Evolutionary conservation across 352 stramenopile species (phyloP), one percentile per base, ranked within the genome.

Genomic region (Saprolegnia parasitica): DNA sequence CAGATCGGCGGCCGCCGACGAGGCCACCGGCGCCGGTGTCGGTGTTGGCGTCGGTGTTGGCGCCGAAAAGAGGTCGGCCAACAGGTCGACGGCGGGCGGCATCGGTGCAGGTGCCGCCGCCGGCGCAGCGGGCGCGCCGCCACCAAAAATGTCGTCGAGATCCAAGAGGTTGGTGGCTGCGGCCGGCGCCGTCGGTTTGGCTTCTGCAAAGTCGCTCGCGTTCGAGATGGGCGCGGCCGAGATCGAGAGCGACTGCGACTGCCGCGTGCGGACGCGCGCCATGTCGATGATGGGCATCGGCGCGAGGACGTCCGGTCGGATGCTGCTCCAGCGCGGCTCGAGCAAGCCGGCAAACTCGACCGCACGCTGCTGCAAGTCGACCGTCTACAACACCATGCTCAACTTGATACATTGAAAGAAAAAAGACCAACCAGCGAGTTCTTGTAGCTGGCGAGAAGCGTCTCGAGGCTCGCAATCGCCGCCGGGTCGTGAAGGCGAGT

Each of bases 291-390:
- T 81, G 9, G 96, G 95, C 95, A 99, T 99, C 32, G 81, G 84
- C 21, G 92, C 86, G 35, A 99, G 79, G 50, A 97, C 88, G 68
- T 98, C 93, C 35, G 79, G 77, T 29, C 87, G 87, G 42, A 92
- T 79, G 68, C 78, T 76, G 16, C 76, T 68, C 88, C 84, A 95
- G 35, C 85, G 77, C 8, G 79, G 80, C 50, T 92, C 76, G 24
- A 98, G 81, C 24, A 99, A 78, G 9, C 86, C 90, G 56, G 83
- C 83, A 78, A 98, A 99, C 78, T 99, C 97, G 52, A 88, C 98
- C 15, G 96, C 90, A 37, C 97, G 89, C 55, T 99, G 88, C 81
- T 99, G 97, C n/a, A 99, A 81, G 73, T 99, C 97, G 8, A 99
- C 77, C 29, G 78, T 80, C 66, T 72, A 57, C 18, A 5, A 8